Conservation (phyloP, 768 basidiomycete species). For the Cubamyces lactineus region DNA sequence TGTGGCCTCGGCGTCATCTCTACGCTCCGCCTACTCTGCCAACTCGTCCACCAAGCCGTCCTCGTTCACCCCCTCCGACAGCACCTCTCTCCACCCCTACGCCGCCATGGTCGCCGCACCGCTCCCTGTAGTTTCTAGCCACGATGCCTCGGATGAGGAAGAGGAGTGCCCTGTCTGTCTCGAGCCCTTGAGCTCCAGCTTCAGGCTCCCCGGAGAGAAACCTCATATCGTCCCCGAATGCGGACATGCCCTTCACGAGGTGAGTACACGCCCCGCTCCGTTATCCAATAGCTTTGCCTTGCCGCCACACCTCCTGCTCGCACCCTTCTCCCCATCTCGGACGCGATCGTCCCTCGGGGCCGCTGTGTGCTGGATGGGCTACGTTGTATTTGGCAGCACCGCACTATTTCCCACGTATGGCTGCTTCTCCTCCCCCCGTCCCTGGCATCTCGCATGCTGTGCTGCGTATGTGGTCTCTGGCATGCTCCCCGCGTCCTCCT, state of each 20-base stretch:
- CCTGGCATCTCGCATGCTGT: conserved; percentile 6
- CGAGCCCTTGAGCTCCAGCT: conserved; percentile 91
- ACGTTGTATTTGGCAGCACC: conserved; percentile 9
- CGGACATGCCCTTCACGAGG: conserved; percentile 97
- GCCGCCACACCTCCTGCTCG: not conserved
- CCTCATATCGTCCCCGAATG: conserved; percentile 97
- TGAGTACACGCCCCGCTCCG: conserved; percentile 35
- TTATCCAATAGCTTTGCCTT: not conserved
- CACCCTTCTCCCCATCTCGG: not conserved
- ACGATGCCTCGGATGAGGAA: conserved; percentile 66
- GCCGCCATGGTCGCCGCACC: conserved; percentile 64
- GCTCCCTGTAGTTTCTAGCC: conserved; percentile 71
- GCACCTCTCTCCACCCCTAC: conserved; percentile 52
- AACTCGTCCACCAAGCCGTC: conserved; percentile 33
- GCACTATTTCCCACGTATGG: conserved; percentile 17
- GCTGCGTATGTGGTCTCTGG: not conserved
- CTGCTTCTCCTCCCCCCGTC: conserved; percentile 4
- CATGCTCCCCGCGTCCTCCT: conserved; percentile 7
- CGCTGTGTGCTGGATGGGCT: not conserved
- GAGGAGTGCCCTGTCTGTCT: conserved; percentile 96
- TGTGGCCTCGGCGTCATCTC: conserved; percentile 52
- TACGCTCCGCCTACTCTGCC: conserved; percentile 47
- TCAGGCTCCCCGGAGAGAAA: conserved; percentile 93
- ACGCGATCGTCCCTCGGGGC: not conserved
- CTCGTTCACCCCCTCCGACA: conserved; percentile 44